Conservation (phyloP, 306 rosid species). For the Quercus gilva region DNA sequence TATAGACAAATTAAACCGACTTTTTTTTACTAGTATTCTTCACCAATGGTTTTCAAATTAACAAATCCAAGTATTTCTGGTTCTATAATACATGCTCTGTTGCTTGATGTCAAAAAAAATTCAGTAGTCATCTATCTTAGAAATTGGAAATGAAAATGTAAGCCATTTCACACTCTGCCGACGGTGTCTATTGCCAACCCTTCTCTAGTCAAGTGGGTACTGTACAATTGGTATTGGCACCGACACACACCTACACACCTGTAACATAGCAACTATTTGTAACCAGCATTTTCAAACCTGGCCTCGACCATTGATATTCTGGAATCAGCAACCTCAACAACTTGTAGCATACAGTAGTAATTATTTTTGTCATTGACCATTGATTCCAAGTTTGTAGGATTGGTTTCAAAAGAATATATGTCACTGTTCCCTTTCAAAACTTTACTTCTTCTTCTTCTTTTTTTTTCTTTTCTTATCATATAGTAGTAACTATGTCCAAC, state of each 20-base stretch:
- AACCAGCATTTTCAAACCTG: background rate
- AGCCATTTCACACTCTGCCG: background rate
- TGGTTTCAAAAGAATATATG: background rate
- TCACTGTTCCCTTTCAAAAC: background rate
- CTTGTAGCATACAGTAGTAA: background rate
- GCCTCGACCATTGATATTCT: background rate
- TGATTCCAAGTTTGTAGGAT: background rate
- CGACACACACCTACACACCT: background rate
- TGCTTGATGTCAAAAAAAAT: too few relatives aligned
- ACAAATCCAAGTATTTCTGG: too few relatives aligned
- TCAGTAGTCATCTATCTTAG: background rate
- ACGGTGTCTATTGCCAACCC: background rate
- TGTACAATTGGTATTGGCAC: background rate
- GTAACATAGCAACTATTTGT: background rate
- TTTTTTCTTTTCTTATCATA: too few relatives aligned
- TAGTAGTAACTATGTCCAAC: background rate
- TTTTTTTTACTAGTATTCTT: too few relatives aligned
- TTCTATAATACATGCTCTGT: too few relatives aligned
- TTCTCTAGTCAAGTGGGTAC: background rate
- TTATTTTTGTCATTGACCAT: background rate
- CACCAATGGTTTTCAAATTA: too few relatives aligned
- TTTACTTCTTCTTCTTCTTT: too few relatives aligned
- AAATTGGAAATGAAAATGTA: background rate
- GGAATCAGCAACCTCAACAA: background rate
- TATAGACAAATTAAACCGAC: too few relatives aligned